phyloP scores from a whole-genome alignment of 192 early-diverging fungal genomes.

The Pilaira anomala region DNA sequence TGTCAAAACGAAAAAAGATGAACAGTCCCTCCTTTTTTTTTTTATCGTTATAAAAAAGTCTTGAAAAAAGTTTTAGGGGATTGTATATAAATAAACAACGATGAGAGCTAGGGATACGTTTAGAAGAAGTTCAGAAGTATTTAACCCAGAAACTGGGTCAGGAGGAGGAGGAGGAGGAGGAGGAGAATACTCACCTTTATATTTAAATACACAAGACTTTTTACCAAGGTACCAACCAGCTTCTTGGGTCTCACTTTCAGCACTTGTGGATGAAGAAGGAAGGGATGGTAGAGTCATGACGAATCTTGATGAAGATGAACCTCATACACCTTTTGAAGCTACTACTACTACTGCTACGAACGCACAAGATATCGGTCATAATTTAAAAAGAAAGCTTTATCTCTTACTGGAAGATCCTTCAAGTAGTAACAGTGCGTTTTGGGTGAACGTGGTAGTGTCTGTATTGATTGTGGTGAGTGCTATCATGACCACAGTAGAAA shows the following conservation, averaged over 20 bases:
- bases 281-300: not conserved
- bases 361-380: conserved; percentile 22
- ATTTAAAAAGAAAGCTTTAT: conserved; percentile 57
- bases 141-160: no score
- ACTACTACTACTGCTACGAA: not conserved
- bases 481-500: conserved; percentile 72
- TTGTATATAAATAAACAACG: no score
- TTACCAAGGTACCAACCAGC: no score
- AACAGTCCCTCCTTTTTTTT: no score
- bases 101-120: no score
- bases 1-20: no score
- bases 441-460: conserved; percentile 66
- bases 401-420: conserved; percentile 76
- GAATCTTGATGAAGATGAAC: not conserved
- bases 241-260: not conserved
- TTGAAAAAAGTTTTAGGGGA: no score
- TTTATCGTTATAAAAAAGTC: no score
- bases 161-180: no score
- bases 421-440: conserved; percentile 63
- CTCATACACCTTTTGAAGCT: not conserved
- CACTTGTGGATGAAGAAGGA: not conserved
- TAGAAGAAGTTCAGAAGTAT: no score
- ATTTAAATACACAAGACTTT: no score
- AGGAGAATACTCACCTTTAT: no score
- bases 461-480: conserved; percentile 71